A percentile compares a stretch with the other conserved stretches of the same genome.
These are phyloP conservation scores for Trifolium pratense DNA, from an alignment of 306 rosid species.

Conservation along the genomic window DNA sequence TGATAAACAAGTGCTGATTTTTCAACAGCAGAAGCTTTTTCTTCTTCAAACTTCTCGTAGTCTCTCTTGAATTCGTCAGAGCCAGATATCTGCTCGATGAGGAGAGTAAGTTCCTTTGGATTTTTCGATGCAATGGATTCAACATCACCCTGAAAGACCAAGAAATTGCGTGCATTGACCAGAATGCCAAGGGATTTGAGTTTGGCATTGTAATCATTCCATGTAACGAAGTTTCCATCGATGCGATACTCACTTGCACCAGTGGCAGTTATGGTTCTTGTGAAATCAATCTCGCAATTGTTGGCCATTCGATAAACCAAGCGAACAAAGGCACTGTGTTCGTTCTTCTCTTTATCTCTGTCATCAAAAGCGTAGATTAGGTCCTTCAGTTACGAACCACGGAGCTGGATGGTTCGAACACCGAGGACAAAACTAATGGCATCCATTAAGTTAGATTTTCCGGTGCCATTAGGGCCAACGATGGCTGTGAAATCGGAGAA, in stretches of 20 bases:
- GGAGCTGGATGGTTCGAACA: constrained; percentile 80
- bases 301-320: constrained; percentile 74
- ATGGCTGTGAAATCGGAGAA: constrained; percentile 88
- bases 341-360: constrained; percentile 81
- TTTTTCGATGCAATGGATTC: neutral
- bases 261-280: constrained; percentile 70
- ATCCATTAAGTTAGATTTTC: constrained; percentile 98
- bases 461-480: constrained; percentile 91
- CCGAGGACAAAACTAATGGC: constrained; percentile 97
- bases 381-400: constrained; percentile 91
- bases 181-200: constrained; percentile 80
- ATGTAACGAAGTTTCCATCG: constrained; percentile 62
- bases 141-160: constrained; percentile 69
- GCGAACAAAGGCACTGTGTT: constrained; percentile 77
- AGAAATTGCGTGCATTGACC: constrained; percentile 91
- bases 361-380: constrained; percentile 86
- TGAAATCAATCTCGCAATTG: constrained; percentile 76
- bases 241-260: constrained; percentile 86
- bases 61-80: neutral
- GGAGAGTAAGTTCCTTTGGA: neutral
- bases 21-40: neutral
- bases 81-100: neutral
- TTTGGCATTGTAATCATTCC: constrained; percentile 74
- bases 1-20: neutral
- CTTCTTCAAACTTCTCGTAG: neutral